Evolutionary conservation across 106 monocot genomes (phyloP).

Genomic region (Acanthochlamys bracteata): DNA sequence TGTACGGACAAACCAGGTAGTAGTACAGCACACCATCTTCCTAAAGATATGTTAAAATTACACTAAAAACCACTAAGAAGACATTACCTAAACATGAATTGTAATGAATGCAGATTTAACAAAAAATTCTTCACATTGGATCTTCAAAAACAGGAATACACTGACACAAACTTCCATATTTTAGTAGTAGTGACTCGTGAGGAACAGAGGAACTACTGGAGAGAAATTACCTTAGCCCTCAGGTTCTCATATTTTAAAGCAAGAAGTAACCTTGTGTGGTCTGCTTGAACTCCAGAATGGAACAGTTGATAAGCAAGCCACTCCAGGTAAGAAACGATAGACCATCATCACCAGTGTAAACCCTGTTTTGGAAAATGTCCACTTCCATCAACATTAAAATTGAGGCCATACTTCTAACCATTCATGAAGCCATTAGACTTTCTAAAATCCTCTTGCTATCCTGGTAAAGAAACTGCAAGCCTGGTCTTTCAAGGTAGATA

Average conservation of each 20-base stretch:
- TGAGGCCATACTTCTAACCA: slow-evolving; percentile 57
- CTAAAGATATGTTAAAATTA: too few species aligned
- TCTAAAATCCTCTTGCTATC: slow-evolving; percentile 63
- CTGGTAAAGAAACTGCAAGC: slow-evolving; percentile 51
- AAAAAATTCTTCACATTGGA: too few species aligned
- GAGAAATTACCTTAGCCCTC: neutral
- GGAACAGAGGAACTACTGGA: too few species aligned
- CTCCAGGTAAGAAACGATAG: slow-evolving; percentile 84
- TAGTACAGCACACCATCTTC: too few species aligned
- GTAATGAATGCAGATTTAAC: too few species aligned
- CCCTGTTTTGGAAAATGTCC: slow-evolving; percentile 15
- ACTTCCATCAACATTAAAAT: slow-evolving; percentile 37
- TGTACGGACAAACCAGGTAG: too few species aligned
- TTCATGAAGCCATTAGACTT: slow-evolving; percentile 91
- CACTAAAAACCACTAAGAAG: too few species aligned
- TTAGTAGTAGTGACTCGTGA: too few species aligned
- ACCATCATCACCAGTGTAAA: slow-evolving; percentile 56
- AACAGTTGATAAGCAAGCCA: slow-evolving; percentile 80
- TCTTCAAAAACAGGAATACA: too few species aligned
- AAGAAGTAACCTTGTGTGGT: slow-evolving; percentile 72
- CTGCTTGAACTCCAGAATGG: slow-evolving; percentile 81
- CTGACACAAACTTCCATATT: too few species aligned
- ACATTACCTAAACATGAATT: too few species aligned
- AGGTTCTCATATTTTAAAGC: neutral
- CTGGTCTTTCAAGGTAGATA: slow-evolving; percentile 62